phyloP scores from a whole-genome alignment of 2,329 filamentous ascomycete species.

The Ilyonectria robusta region DNA sequence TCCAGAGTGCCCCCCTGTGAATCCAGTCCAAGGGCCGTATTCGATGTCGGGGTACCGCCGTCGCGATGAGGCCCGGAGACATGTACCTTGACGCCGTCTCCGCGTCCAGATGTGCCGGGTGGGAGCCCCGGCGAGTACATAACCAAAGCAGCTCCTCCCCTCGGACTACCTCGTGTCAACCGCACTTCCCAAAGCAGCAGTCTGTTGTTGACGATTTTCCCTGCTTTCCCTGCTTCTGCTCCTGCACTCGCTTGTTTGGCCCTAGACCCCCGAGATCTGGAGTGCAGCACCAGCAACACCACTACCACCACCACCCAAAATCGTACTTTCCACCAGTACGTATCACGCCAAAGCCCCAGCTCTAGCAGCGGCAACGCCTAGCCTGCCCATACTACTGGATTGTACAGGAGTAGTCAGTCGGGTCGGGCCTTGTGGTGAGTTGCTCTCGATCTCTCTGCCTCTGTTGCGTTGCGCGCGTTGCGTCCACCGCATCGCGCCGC shows the following conservation, averaged over 20 bases:
- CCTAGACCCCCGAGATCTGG: constrained; percentile 29
- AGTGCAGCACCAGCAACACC: constrained; percentile 28
- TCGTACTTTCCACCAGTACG: constrained; percentile 10
- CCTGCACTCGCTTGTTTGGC: constrained; percentile 29
- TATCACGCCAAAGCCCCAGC: constrained; percentile 22
- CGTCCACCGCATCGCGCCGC: constrained; percentile 35
- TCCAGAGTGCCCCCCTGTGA: constrained; percentile 41
- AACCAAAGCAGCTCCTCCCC: constrained; percentile 47
- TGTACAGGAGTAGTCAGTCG: not conserved
- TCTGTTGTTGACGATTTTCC: constrained; percentile 41
- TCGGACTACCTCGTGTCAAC: constrained; percentile 37
- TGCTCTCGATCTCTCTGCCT: constrained; percentile 2
- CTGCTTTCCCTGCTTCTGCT: constrained; percentile 34
- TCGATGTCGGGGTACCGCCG: constrained; percentile 41
- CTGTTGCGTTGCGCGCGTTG: constrained; percentile 23
- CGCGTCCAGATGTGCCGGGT: constrained; percentile 42
- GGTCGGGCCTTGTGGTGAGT: constrained; percentile 21
- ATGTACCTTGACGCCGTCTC: constrained; percentile 38
- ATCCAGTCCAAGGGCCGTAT: constrained; percentile 39
- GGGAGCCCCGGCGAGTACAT: constrained; percentile 47
- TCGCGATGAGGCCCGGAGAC: constrained; percentile 26
- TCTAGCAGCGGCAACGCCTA: constrained; percentile 13
- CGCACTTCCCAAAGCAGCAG: constrained; percentile 45
- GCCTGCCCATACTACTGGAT: constrained; percentile 5
- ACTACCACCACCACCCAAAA: constrained; percentile 20